A percentile compares a stretch with the other conserved stretches of the same genome.
Conservation (phyloP, 169 alveolate genomes). For the Cryptosporidium xiaoi region DNA sequence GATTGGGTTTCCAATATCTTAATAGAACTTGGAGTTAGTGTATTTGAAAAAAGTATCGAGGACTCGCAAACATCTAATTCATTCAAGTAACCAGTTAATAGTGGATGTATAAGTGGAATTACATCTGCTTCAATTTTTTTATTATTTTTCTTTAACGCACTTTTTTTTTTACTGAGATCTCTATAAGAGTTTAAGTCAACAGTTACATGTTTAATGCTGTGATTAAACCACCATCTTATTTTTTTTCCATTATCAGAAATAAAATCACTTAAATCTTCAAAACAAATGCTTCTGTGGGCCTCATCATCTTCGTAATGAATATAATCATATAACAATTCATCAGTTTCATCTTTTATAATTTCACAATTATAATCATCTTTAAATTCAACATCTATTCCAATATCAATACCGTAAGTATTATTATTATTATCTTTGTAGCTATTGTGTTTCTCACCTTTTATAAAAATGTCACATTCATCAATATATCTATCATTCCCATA, state of each 20-base stretch:
- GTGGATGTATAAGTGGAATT: constrained; percentile 47
- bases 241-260: neutral
- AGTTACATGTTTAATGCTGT: constrained; percentile 30
- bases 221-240: constrained; percentile 73
- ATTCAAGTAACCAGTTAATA: constrained; percentile 41
- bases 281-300: constrained; percentile 10
- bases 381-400: constrained; percentile 1
- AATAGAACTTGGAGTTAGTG: constrained; percentile 6
- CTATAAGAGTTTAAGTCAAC: constrained; percentile 5
- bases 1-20: neutral
- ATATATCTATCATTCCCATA: too few species aligned
- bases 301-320: constrained; percentile 5
- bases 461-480: too few species aligned
- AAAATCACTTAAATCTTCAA: constrained; percentile 2
- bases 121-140: neutral
- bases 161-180: neutral
- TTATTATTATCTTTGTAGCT: constrained; percentile 8
- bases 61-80: neutral
- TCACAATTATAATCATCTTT: too few species aligned
- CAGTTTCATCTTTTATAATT: too few species aligned
- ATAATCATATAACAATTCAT: too few species aligned
- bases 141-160: neutral
- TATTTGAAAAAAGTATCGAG: neutral
- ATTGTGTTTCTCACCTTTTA: neutral
- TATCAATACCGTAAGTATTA: neutral